These are phyloP conservation scores for Fusarium vanettenii DNA, from an alignment of 2,329 filamentous ascomycete genomes.

Conservation along the genomic window DNA sequence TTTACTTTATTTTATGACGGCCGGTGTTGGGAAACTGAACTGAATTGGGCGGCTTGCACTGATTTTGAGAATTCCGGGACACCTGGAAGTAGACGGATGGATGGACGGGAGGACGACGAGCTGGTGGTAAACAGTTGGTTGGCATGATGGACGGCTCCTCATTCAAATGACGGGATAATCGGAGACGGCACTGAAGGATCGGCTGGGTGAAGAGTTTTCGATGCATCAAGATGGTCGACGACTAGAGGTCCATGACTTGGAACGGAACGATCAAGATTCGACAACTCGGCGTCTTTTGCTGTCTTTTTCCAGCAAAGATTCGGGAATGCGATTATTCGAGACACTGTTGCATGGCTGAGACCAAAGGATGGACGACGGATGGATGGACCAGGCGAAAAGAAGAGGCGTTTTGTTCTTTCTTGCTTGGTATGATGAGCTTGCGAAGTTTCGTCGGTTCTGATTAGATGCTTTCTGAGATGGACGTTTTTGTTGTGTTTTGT, in stretches of 20 bases:
- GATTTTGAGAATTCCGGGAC: constrained; percentile 33
- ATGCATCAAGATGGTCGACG: constrained; percentile 31
- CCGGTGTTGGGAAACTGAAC: constrained; percentile 42
- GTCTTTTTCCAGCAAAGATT: constrained; percentile 4
- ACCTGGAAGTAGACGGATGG: constrained; percentile 34
- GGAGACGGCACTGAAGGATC: constrained; percentile 3
- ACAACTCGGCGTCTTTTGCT: constrained; percentile 16
- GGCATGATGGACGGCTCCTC: neutral
- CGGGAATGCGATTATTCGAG: constrained; percentile 26
- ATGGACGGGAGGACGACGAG: constrained; percentile 4
- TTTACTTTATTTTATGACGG: constrained; percentile 32
- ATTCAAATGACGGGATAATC: constrained; percentile 17
- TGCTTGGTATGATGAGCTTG: constrained; percentile 12
- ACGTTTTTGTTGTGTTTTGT: constrained; percentile 15
- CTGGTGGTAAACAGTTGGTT: neutral
- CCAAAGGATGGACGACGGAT: constrained; percentile 6
- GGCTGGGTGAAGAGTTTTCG: constrained; percentile 14
- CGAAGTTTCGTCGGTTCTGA: constrained; percentile 11
- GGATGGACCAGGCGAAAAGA: constrained; percentile 24
- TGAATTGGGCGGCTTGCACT: constrained; percentile 38
- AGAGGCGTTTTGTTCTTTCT: constrained; percentile 19
- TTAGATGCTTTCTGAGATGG: constrained; percentile 17
- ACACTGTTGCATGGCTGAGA: constrained; percentile 23
- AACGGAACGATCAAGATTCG: constrained; percentile 10
- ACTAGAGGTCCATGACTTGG: constrained; percentile 30